Evolutionary conservation across 2,329 filamentous ascomycete species (phyloP).

Genomic region (Balansia obtecta): DNA sequence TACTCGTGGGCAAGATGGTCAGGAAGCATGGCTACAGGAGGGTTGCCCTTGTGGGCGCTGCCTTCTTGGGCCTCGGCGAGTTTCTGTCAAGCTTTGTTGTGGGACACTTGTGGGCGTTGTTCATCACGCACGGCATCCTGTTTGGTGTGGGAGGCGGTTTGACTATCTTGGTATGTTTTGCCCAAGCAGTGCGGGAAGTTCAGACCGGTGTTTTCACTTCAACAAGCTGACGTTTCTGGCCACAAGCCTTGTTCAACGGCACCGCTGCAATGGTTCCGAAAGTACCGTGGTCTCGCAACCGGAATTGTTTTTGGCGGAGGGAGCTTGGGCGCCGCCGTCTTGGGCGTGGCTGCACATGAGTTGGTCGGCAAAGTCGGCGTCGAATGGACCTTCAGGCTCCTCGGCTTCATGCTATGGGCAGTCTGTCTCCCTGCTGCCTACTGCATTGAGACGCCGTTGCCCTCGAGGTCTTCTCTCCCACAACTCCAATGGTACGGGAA

Average conservation of each 20-base stretch:
- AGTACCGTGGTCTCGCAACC: constrained; percentile 15
- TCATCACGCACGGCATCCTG: constrained; percentile 15
- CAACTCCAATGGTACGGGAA: constrained; percentile 14
- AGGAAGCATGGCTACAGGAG: constrained; percentile 12
- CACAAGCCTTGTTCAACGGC: constrained; percentile 15
- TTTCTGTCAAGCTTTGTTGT: constrained; percentile 15
- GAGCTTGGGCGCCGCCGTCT: constrained; percentile 15
- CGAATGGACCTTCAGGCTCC: constrained; percentile 16
- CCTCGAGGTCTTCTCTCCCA: constrained; percentile 6
- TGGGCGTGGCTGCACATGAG: constrained; percentile 13
- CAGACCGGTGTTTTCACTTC: no score
- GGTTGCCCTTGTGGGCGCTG: constrained; percentile 12
- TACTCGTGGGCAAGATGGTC: constrained; percentile 13
- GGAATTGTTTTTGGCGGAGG: constrained; percentile 17
- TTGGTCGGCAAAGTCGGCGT: constrained; percentile 13
- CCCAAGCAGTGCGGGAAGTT: no score
- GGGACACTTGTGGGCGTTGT: constrained; percentile 12
- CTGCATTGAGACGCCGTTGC: constrained; percentile 10
- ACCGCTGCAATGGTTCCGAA: constrained; percentile 14
- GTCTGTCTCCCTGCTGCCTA: constrained; percentile 16
- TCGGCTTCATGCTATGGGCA: constrained; percentile 16
- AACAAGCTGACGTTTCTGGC: not conserved
- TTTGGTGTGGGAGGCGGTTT: constrained; percentile 17
- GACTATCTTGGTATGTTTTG: constrained; percentile 12
- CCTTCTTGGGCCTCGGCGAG: constrained; percentile 15